Conservation (phyloP, 179 eudicot species). For the Amaranthus tricolor region DNA sequence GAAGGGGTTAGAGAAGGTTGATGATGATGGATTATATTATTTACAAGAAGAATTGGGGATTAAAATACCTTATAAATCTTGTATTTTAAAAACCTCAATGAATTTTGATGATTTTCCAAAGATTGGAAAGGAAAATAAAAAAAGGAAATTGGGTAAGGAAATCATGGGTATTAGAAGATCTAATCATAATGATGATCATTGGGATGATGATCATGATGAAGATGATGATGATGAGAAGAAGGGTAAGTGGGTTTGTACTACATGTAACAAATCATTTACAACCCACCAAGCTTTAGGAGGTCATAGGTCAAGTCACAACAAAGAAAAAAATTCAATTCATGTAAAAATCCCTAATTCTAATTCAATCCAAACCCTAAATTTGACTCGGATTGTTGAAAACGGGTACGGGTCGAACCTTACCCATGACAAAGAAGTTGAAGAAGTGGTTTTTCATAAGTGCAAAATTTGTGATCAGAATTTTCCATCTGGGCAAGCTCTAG, state of each 20-base stretch:
- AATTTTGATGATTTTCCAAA: background rate
- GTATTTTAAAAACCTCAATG: background rate
- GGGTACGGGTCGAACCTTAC: slow-evolving; percentile 1
- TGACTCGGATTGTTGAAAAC: background rate
- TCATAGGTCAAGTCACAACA: slow-evolving; percentile 40
- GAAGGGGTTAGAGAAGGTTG: background rate
- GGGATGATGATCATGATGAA: background rate
- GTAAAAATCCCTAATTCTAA: background rate
- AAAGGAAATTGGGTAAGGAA: background rate
- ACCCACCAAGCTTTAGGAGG: slow-evolving; percentile 44
- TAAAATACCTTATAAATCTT: background rate
- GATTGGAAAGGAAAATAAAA: background rate
- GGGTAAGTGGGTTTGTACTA: slow-evolving; percentile 22
- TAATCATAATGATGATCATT: background rate
- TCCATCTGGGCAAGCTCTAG: slow-evolving; percentile 22
- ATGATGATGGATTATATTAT: background rate
- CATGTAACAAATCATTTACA: slow-evolving; percentile 31
- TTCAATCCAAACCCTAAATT: background rate
- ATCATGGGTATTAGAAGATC: background rate
- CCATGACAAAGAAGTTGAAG: background rate
- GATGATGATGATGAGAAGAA: background rate
- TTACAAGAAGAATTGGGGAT: background rate
- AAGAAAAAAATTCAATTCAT: slow-evolving; percentile 15
- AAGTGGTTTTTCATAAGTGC: slow-evolving; percentile 3
- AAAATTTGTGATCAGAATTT: slow-evolving; percentile 14